Evolutionary conservation across 805 yeast species (phyloP).

Genomic region (Ascoidea rubescens): DNA sequence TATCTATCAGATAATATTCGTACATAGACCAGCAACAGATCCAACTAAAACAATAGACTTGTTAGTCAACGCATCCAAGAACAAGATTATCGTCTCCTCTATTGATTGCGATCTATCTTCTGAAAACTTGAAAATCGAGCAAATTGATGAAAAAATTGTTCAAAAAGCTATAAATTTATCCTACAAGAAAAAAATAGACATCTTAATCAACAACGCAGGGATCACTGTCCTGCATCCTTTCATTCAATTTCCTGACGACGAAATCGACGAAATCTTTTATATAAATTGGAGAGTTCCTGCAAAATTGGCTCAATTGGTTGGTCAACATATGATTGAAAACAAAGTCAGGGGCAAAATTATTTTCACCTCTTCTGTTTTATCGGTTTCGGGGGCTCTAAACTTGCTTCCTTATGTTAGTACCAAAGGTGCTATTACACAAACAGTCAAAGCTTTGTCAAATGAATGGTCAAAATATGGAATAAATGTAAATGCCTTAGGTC

Average conservation of each 20-base stretch:
- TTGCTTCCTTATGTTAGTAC: slow-evolving; percentile 24
- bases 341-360: slow-evolving; percentile 24
- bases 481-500: slow-evolving; percentile 22
- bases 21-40: slow-evolving; percentile 22
- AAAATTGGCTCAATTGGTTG: slow-evolving; percentile 23
- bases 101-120: slow-evolving; percentile 15
- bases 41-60: slow-evolving; percentile 17
- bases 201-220: slow-evolving; percentile 31
- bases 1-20: slow-evolving; percentile 23
- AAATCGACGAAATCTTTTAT: slow-evolving; percentile 24
- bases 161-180: slow-evolving; percentile 18
- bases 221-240: slow-evolving; percentile 20
- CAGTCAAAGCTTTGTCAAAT: slow-evolving; percentile 16
- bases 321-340: slow-evolving; percentile 21
- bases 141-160: slow-evolving; percentile 18
- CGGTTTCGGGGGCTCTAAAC: slow-evolving; percentile 26
- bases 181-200: slow-evolving; percentile 21
- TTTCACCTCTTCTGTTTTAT: slow-evolving; percentile 26
- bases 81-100: slow-evolving; percentile 14
- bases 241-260: slow-evolving; percentile 22
- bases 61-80: slow-evolving; percentile 17
- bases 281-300: slow-evolving; percentile 26
- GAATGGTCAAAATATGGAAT: slow-evolving; percentile 20
- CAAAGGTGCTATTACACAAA: slow-evolving; percentile 18
- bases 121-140: slow-evolving; percentile 16